Base-by-base conservation (phyloP, 129 eudicot species). In the Tanacetum coccineum region DNA sequence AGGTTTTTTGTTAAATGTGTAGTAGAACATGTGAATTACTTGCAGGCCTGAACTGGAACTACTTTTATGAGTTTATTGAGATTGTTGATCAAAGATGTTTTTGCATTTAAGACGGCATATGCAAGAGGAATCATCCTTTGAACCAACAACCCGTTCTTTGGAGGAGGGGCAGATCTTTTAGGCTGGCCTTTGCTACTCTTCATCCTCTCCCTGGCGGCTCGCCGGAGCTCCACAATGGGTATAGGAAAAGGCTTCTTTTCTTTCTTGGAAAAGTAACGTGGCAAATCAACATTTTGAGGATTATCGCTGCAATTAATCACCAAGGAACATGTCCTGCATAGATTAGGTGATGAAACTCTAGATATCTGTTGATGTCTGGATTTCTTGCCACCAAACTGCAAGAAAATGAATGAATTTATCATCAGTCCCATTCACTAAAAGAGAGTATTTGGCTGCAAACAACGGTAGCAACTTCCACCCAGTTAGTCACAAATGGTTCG, bases 261-360 rank as follows among this genome's bases (percentile, higher is more conserved):
- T 73, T 73, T 93, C 67, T 77, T 94, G 40, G 95, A 81, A 70
- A 72, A 81, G 40, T 84, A 82, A 49, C 84, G 95, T 68, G 99
- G 99, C 30, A 94, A 84, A 80, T 94, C 99, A 55, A 93, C 82
- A 82, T 94, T 94, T 67, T 94, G 99, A 59, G 98, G 97, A 22
- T 87, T 90, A 77, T 71, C 62, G 22, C 79, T 70, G 72, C 96
- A 89, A 44, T 48, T 79, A 61, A 94, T 68, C 22, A 79, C 62
- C 59, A 76, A 64, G 28, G 85, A 49, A 67, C 51, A 79, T 11
- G 42, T 51, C 55, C 55, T 81, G 71, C 57, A 64, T 14, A 64
- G 64, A 22, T 61, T 64, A 40, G 48, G 61, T n/a, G 74, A 66
- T 50, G 65, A 68, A 52, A 19, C 65, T 57, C 66, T 59, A 62